Evolutionary conservation across 2,329 filamentous ascomycete genomes (phyloP), one percentile per base, ranked within the genome.

Genomic region (Tolypocladium album): DNA sequence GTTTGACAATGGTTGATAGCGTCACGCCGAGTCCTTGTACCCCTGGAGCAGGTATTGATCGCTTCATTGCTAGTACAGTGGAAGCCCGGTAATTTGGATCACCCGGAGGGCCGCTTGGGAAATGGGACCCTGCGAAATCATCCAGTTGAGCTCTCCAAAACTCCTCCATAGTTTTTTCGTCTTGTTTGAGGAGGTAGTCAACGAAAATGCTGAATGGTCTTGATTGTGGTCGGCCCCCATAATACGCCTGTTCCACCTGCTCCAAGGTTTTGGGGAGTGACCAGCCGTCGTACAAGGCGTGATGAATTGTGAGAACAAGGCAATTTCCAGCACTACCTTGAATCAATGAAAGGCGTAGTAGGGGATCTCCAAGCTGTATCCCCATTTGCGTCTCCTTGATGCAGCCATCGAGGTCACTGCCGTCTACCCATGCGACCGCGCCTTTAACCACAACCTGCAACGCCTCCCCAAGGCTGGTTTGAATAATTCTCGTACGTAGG

Each of bases 261-360:
- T 77, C 65, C 5, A 78, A 62, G 2, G 74, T 74, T 70, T 78
- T 74, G 1, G 73, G 76, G 74, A 79, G 78, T 12, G 79, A 62
- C 62, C 61, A 64, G n/a, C 61, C 80, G 53, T 84, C 81, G 58
- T 83, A 83, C 0, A 82, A 66, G 9, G 76, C 77, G 59, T 83
- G 81, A 61, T 82, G 79, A 65, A 78, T 75, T 0, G 53, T 60
- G 56, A 56, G 24, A 3, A 56, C 76, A 76, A 64, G 77, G 67
- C 22, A 79, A 71, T 60, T 79, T 74, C 60, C 50, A 36, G 20
- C 24, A 36, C 50, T 53, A 20, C 50, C 67, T 4, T 64, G 57
- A 3, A 78, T 64, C 9, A 79, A 66, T 4, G 71, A 74, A 58
- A 75, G 78, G 9, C 76, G 72, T 2, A 75, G 70, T 1, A 81